These are phyloP conservation scores for Artemisia annua DNA, from an alignment of 129 eudicot species.

Conservation along the genomic window DNA sequence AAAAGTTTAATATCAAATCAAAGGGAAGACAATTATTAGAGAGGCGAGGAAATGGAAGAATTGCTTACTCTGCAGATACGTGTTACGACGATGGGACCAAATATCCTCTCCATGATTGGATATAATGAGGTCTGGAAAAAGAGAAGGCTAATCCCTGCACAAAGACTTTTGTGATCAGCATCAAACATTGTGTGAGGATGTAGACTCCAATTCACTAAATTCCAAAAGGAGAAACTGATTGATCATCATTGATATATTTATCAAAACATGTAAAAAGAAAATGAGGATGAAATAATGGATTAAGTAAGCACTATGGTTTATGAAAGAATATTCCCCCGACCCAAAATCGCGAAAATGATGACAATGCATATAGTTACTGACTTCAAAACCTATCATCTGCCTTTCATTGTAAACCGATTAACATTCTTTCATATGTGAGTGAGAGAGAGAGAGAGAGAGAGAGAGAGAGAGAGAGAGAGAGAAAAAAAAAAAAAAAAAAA, in stretches of 20 bases:
- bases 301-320: no score
- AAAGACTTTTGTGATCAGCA: constrained; percentile 3
- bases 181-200: no score
- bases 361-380: background rate
- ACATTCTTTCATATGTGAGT: no score
- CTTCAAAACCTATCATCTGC: no score
- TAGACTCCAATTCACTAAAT: background rate
- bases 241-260: background rate
- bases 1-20: background rate
- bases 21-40: constrained; percentile 4
- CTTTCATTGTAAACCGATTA: no score
- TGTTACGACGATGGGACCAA: constrained; percentile 57
- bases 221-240: background rate
- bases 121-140: constrained; percentile 61
- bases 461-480: no score
- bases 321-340: no score
- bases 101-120: constrained; percentile 51
- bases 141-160: constrained; percentile 72
- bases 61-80: constrained; percentile 74
- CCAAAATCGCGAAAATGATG: no score
- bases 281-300: background rate
- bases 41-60: constrained; percentile 11
- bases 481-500: no score
- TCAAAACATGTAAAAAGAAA: background rate
- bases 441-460: no score